These are phyloP conservation scores for Eragrostis curvula DNA, from an alignment of 176 grass and related monocot genomes.

Conservation along the genomic window DNA sequence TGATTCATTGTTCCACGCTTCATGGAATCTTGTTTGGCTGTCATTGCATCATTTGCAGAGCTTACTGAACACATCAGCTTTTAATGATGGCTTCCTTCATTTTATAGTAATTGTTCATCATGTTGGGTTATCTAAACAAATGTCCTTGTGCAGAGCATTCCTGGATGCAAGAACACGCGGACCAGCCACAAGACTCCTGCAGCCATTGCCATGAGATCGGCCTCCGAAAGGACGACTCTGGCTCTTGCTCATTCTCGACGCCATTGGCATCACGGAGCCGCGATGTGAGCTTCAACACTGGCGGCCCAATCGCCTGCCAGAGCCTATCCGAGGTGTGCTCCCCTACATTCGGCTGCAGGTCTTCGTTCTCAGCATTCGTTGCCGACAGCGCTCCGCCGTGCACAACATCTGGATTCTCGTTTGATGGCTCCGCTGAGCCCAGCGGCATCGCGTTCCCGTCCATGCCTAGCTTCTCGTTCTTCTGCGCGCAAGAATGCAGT, in stretches of 20 bases:
- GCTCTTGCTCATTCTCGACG: conserved; percentile 69
- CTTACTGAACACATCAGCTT: conserved; percentile 35
- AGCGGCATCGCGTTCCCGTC: conserved; percentile 26
- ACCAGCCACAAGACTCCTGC: conserved; percentile 54
- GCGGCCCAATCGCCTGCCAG: conserved; percentile 41
- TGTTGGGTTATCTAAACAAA: conserved; percentile 34
- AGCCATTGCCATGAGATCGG: conserved; percentile 41
- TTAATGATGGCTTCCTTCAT: conserved; percentile 22
- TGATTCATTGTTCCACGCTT: conserved; percentile 35
- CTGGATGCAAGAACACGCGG: conserved; percentile 71
- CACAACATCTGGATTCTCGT: conserved; percentile 58
- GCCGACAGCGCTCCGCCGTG: conserved; percentile 28
- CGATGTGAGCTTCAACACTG: conserved; percentile 76
- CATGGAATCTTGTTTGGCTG: conserved; percentile 47
- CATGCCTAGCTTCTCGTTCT: conserved; percentile 88
- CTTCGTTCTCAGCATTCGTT: conserved; percentile 59
- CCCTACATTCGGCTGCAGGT: conserved; percentile 59
- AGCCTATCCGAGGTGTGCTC: conserved; percentile 46
- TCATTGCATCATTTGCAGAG: conserved; percentile 35
- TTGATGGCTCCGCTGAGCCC: neutral
- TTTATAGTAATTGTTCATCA: neutral
- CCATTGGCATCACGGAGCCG: conserved; percentile 50
- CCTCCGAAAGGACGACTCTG: conserved; percentile 33
- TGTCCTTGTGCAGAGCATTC: conserved; percentile 63
- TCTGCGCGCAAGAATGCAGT: neutral